Evolutionary conservation across 345 rosid species (phyloP), one percentile per base, ranked within the genome.

Genomic region (Barbarea vulgaris): DNA sequence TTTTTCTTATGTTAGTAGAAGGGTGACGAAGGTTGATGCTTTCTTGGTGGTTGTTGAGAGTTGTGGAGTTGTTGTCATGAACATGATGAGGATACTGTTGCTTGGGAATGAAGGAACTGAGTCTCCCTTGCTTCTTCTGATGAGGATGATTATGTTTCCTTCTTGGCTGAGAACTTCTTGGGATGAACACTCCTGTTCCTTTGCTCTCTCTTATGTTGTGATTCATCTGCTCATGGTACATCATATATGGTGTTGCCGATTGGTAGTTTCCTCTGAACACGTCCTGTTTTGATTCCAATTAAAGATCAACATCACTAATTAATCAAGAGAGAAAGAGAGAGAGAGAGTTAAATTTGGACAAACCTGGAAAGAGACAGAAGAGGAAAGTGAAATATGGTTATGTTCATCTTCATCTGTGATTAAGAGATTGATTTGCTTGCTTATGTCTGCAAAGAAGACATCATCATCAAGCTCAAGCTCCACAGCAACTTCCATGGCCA

Each of bases 161-260:
- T 81, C 93, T 84, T 57, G 93, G 90, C 21, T 84, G 91, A 27
- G 88, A 80, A 57, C 87, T 81, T 79, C 70, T 80, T 42, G 98
- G 98, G 71, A 93, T 93, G 42, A 93, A 93, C 30, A 93, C 98
- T 44, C 98, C 98, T 37, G 98, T 93, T 59, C 98, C 98, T 83
- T 88, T 88, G 88, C 95, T 86, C 81, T 85, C 90, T 77, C 86
- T 84, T 83, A 77, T n/a, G 61, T 67, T 72, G 65, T 73, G 72
- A 78, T 77, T 76, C 24, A 25, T 83, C 54, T 88, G 89, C 71
- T 85, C 89, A 25, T 76, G 59, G 42, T 71, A 77, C 77, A 77
- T 77, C 74, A 72, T 25, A 46, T 64, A 80, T 55, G 85, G 88
- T 66, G 90, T 75, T 58, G 81, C 77, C 22, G 77, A 24, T 77